phyloP scores from a whole-genome alignment of 2,329 filamentous ascomycete genomes.

The Aureobasidium pullulans region DNA sequence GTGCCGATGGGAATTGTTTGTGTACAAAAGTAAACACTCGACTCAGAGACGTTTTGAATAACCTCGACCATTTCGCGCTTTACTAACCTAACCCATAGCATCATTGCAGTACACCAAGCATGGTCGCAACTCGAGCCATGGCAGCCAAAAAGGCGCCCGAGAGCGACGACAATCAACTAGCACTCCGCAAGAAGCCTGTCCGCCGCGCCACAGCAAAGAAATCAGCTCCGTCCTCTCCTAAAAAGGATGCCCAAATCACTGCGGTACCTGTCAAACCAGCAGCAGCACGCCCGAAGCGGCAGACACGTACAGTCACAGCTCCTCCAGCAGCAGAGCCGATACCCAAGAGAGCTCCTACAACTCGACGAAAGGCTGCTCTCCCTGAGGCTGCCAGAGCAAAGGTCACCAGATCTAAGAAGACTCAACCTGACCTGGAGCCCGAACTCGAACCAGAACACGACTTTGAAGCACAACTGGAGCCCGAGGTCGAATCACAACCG shows the following conservation, averaged over 20 bases:
- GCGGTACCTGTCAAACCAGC: constrained; percentile 13
- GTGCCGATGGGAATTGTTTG: constrained; percentile 7
- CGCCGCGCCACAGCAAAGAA: constrained; percentile 24
- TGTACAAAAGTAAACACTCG: constrained; percentile 7
- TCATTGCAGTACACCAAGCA: constrained; percentile 15
- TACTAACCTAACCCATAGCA: background rate
- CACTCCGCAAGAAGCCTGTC: constrained; percentile 28
- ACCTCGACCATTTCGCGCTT: background rate
- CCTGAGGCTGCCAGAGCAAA: background rate
- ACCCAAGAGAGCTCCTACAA: background rate
- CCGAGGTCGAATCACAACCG: background rate
- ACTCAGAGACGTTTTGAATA: background rate
- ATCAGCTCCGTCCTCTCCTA: background rate
- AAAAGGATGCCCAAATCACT: background rate
- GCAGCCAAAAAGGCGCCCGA: constrained; percentile 23
- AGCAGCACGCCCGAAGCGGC: constrained; percentile 9
- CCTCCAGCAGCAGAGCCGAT: background rate
- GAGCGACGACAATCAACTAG: constrained; percentile 14
- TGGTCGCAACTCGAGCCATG: constrained; percentile 31
- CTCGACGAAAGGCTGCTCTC: constrained; percentile 3
- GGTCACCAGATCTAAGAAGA: background rate
- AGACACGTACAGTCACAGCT: constrained; percentile 10
- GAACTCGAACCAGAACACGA: background rate
- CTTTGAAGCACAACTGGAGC: background rate
- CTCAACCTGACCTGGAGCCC: background rate